Conservation (phyloP, 192 early-diverging fungal genomes). For the Backusella tarrabulga region DNA sequence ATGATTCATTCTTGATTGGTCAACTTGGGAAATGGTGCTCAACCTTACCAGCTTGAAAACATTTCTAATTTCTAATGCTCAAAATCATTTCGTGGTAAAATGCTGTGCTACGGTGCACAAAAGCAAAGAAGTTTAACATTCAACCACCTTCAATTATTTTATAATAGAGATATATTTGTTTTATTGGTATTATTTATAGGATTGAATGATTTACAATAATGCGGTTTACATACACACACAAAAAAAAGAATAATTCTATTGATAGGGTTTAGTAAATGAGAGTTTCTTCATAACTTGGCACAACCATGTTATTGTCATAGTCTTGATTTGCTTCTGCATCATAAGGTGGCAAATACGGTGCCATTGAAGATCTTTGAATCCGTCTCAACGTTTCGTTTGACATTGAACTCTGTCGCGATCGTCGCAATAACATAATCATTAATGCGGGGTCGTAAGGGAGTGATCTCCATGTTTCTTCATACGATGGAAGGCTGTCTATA, state of each 20-base stretch:
- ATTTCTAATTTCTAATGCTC: not conserved
- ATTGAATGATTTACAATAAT: conserved; percentile 2
- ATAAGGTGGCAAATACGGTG: not conserved
- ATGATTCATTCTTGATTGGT: not conserved
- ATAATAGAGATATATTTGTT: not conserved
- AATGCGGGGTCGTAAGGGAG: conserved; percentile 26
- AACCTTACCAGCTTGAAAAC: not conserved
- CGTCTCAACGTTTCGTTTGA: not conserved
- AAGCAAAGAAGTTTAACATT: not conserved
- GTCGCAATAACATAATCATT: conserved; percentile 12
- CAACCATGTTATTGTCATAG: not conserved
- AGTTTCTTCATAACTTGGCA: not conserved
- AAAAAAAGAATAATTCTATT: not conserved
- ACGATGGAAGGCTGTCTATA: conserved; percentile 19
- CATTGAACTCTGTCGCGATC: not conserved
- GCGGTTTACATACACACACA: not conserved
- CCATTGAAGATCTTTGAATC: not conserved
- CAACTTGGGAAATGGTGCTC: not conserved
- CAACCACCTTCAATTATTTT: not conserved
- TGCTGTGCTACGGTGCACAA: not conserved
- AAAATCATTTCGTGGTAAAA: not conserved
- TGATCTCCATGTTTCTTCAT: conserved; percentile 28
- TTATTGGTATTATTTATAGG: not conserved
- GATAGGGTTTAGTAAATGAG: not conserved
- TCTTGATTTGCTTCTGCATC: not conserved